phyloP scores from a whole-genome alignment of 352 stramenopile species.

The Phytopythium litorale region DNA sequence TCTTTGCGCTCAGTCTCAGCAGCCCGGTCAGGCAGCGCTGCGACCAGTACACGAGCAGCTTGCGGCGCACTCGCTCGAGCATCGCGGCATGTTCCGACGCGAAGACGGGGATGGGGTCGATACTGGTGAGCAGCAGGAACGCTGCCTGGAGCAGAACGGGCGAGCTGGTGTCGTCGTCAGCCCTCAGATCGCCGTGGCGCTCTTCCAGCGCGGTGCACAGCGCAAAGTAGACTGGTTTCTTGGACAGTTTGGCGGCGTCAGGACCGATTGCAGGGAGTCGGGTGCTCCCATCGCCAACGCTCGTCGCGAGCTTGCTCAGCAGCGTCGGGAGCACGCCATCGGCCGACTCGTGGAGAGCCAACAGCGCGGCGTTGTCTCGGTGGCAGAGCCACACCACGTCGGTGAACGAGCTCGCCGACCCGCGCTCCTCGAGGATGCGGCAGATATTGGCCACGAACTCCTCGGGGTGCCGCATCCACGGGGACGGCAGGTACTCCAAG shows the following conservation, averaged over 20 bases:
- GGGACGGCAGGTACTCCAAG: slow-evolving; percentile 68
- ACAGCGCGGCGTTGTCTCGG: slow-evolving; percentile 56
- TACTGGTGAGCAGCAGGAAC: slow-evolving; percentile 51
- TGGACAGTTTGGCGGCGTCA: slow-evolving; percentile 11
- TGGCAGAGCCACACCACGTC: slow-evolving; percentile 81
- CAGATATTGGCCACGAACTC: slow-evolving; percentile 51
- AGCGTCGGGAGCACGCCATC: slow-evolving; percentile 50
- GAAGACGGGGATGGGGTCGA: slow-evolving; percentile 48
- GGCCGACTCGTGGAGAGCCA: slow-evolving; percentile 42
- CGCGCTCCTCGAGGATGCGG: slow-evolving; percentile 45
- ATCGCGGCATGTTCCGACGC: slow-evolving; percentile 31
- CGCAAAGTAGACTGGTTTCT: slow-evolving; percentile 54
- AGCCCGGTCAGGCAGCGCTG: slow-evolving; percentile 52
- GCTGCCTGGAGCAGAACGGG: slow-evolving; percentile 56
- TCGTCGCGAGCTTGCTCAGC: slow-evolving; percentile 49
- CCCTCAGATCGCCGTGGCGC: slow-evolving; percentile 22
- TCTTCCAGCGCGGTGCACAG: slow-evolving; percentile 58
- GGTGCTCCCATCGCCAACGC: slow-evolving; percentile 14
- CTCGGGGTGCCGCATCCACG: slow-evolving; percentile 33
- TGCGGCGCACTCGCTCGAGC: slow-evolving; percentile 35
- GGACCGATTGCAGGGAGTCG: slow-evolving; percentile 2
- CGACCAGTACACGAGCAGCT: slow-evolving; percentile 57
- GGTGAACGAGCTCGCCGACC: slow-evolving; percentile 57
- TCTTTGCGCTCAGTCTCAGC: slow-evolving; percentile 31
- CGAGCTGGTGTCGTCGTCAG: slow-evolving; percentile 5